Evolutionary conservation across 192 early-diverging fungal species (phyloP), one percentile per base, ranked within the genome.

Genomic region (Thamnidium elegans): DNA sequence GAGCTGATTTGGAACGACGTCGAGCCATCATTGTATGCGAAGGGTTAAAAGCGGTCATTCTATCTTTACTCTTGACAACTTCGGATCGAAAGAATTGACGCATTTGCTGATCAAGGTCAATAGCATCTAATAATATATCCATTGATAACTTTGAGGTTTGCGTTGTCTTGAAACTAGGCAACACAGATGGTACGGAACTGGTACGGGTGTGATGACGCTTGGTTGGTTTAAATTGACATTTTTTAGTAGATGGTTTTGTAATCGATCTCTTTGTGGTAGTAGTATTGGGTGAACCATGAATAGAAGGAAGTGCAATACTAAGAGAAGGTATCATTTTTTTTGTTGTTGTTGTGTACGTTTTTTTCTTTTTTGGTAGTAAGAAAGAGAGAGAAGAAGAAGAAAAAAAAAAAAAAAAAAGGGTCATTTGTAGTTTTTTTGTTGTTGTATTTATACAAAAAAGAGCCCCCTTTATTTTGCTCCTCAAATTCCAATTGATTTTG

Each of bases 101-200:
- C 67, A 69, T 69, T 54, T 62, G 67, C 48, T 69, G 67, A 36
- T 69, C 67, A 7, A 69, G 45, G 21, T 69, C 67, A 50, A 69
- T 69, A 26, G 67, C 67, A 50, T 69, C 62, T 31, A 69, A 36
- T 15, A 69, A 55, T 20, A 63, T 52, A 56, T 62, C 62, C 60
- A 69, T 56, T 20, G 67, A 63, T 32, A 62, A 43, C 19, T 23
- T 62, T 26, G 26, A 26, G 26, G 1, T 32, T 52, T 39, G 4
- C 14, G 46, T 5, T 1, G 13, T 5, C 43, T 59, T 20, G 21
- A 53, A 42, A 39, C 63, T 64, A 20, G 63, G 63, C 1, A 64
- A 42, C 7, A 54, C 13, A 30, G 51, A 45, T 26, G 58, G 63
- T 15, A 54, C 34, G 9, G 63, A 64, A 11, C 32, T 43, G 7